Percentiles rank a stretch among this genome's conserved stretches.
phyloP scores from a whole-genome alignment of 345 rosid species.

The Pistacia vera region DNA sequence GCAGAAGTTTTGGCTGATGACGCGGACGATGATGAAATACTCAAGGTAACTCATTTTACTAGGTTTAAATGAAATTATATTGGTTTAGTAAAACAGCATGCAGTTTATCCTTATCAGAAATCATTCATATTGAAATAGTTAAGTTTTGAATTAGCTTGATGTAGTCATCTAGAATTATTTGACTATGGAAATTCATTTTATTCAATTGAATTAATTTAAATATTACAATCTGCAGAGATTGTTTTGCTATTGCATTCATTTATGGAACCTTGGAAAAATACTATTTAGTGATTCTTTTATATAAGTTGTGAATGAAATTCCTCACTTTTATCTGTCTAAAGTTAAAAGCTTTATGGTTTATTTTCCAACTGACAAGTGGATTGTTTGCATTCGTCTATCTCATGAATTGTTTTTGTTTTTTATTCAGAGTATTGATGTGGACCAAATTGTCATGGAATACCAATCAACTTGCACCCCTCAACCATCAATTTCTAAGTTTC shows the following conservation, averaged over 20 bases:
- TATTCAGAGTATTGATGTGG: constrained; percentile 86
- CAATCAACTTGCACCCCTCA: constrained; percentile 75
- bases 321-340: constrained; percentile 14
- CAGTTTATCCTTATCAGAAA: not conserved
- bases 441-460: constrained; percentile 84
- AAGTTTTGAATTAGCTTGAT: constrained; percentile 2
- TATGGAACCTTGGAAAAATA: not conserved
- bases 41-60: constrained; percentile 54
- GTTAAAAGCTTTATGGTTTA: constrained; percentile 6
- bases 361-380: constrained; percentile 1
- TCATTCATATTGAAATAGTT: not conserved
- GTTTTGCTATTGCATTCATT: not conserved
- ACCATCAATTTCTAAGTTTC: constrained; percentile 59
- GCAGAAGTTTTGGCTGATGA: constrained; percentile 50
- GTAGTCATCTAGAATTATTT: not conserved
- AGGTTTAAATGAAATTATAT: constrained; percentile 11
- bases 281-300: not conserved
- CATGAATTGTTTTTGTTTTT: constrained; percentile 9
- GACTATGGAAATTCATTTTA: constrained; percentile 10
- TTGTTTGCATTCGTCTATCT: constrained; percentile 13
- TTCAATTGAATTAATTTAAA: constrained; percentile 4
- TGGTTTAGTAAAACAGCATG: not conserved
- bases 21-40: constrained; percentile 84
- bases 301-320: not conserved
- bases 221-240: not conserved